These are phyloP conservation scores for Epicoccum sorghinum DNA, from an alignment of 2,329 filamentous ascomycete species.

Conservation along the genomic window DNA sequence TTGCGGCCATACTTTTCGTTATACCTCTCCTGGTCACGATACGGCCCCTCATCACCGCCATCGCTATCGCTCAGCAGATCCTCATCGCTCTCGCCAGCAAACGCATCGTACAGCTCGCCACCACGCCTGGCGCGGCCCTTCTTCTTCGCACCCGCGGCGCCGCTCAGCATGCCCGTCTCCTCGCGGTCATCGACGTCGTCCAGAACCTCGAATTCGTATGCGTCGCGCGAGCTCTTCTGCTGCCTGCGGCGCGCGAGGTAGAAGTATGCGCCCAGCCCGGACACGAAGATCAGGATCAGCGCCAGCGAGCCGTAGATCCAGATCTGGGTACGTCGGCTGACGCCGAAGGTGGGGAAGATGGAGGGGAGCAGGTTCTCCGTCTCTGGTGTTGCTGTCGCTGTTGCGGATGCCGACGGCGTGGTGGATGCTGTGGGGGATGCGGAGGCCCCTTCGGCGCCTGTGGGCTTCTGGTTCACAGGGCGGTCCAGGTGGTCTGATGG, in stretches of 20 bases:
- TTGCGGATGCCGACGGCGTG: slow-evolving; percentile 21
- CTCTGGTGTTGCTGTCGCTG: slow-evolving; percentile 41
- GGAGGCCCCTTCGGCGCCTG: slow-evolving; percentile 33
- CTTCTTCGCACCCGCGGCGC: slow-evolving; percentile 44
- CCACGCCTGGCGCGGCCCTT: slow-evolving; percentile 65
- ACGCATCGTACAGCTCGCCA: slow-evolving; percentile 95
- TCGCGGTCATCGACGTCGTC: slow-evolving; percentile 74
- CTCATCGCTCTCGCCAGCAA: slow-evolving; percentile 89
- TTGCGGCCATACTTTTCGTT: slow-evolving; percentile 41
- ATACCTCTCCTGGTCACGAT: slow-evolving; percentile 40
- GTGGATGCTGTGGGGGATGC: slow-evolving; percentile 25
- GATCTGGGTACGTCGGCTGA: slow-evolving; percentile 82
- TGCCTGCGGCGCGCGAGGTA: slow-evolving; percentile 79
- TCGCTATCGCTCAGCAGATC: slow-evolving; percentile 60
- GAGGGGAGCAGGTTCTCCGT: slow-evolving; percentile 73
- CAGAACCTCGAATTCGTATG: slow-evolving; percentile 94
- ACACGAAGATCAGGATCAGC: slow-evolving; percentile 86
- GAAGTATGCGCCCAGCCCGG: slow-evolving; percentile 80
- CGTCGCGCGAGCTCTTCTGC: slow-evolving; percentile 75
- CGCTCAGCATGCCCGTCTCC: slow-evolving; percentile 56
- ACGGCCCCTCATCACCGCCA: slow-evolving; percentile 46
- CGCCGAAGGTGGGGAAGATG: slow-evolving; percentile 87
- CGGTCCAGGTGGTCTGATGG: slow-evolving; percentile 56
- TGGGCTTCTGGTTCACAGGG: slow-evolving; percentile 66
- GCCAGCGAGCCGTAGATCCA: slow-evolving; percentile 91